Percentiles rank a stretch among this genome's conserved stretches.
Conservation (phyloP, 2,329 filamentous ascomycete species). For the Aspergillus hortae region DNA sequence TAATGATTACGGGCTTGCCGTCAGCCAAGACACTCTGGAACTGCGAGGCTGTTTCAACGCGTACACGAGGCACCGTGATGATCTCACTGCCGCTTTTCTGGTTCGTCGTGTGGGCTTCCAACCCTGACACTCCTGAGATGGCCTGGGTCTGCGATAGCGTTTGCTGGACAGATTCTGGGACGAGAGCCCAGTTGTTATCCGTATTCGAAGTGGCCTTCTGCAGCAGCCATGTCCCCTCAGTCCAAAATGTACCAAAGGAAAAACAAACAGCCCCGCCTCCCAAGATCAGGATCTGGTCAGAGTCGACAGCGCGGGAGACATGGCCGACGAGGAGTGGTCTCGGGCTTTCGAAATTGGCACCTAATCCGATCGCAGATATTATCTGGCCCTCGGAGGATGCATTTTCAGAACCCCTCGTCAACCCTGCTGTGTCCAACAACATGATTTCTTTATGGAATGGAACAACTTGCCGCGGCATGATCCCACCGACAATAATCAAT, state of each 20-base stretch:
- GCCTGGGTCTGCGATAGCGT: slow-evolving; percentile 3
- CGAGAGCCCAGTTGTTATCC: slow-evolving; percentile 31
- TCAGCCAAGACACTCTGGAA: slow-evolving; percentile 59
- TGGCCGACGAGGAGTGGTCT: slow-evolving; percentile 71
- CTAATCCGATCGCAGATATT: slow-evolving; percentile 27
- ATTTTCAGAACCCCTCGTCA: slow-evolving; percentile 16
- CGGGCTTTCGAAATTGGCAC: slow-evolving; percentile 29
- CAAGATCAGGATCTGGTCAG: slow-evolving; percentile 57
- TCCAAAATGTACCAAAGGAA: slow-evolving; percentile 86
- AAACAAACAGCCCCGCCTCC: slow-evolving; percentile 87
- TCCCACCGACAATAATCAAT: slow-evolving; percentile 52
- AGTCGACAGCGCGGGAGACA: slow-evolving; percentile 49
- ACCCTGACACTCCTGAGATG: background rate
- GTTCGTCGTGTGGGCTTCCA: slow-evolving; percentile 1
- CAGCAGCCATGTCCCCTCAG: slow-evolving; percentile 56
- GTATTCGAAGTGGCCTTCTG: slow-evolving; percentile 23
- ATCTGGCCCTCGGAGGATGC: slow-evolving; percentile 16
- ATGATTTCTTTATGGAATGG: slow-evolving; percentile 54
- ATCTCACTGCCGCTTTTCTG: slow-evolving; percentile 14
- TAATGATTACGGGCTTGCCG: slow-evolving; percentile 63
- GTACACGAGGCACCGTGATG: slow-evolving; percentile 49
- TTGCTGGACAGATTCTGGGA: slow-evolving; percentile 18
- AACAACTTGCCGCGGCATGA: slow-evolving; percentile 37
- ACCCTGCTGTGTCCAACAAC: slow-evolving; percentile 26
- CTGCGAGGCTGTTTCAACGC: slow-evolving; percentile 50